A percentile compares a stretch with the other conserved stretches of the same genome.
Evolutionary conservation across 2,329 filamentous ascomycete species (phyloP).

Genomic region (Stachybotrys chartarum): DNA sequence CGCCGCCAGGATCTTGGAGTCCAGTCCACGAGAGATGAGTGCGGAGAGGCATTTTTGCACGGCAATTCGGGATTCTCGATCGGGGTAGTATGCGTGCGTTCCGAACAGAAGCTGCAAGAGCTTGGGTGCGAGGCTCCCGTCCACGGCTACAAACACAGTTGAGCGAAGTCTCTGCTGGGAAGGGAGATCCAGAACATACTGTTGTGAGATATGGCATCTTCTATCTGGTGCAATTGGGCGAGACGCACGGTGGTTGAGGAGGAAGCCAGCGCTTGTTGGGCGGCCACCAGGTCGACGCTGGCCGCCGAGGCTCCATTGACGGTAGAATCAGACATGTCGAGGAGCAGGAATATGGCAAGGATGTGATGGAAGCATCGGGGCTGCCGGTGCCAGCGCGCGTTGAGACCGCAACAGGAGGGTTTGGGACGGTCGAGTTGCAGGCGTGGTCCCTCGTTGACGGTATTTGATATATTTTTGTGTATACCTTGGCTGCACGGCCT

Average conservation of each 20-base stretch:
- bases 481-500: not conserved
- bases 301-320: constrained; percentile 33
- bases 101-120: constrained; percentile 72
- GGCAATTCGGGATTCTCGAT: constrained; percentile 75
- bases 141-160: constrained; percentile 29
- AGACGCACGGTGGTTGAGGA: constrained; percentile 55
- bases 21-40: constrained; percentile 51
- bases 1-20: constrained; percentile 49
- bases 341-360: constrained; percentile 10
- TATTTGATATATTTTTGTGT: not conserved
- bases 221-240: constrained; percentile 44
- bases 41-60: constrained; percentile 73
- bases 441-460: constrained; percentile 8
- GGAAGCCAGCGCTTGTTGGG: constrained; percentile 46
- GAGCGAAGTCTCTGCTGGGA: constrained; percentile 8
- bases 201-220: constrained; percentile 48
- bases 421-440: constrained; percentile 9
- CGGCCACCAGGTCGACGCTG: constrained; percentile 42
- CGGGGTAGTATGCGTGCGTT: constrained; percentile 81
- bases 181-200: constrained; percentile 30
- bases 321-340: constrained; percentile 27
- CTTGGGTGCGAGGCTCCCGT: constrained; percentile 39
- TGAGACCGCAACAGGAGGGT: constrained; percentile 3
- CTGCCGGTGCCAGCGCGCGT: constrained; percentile 10
- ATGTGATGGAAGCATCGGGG: constrained; percentile 24